phyloP scores from a whole-genome alignment of 352 stramenopile genomes.

The Pilasporangium apinafurcum region DNA sequence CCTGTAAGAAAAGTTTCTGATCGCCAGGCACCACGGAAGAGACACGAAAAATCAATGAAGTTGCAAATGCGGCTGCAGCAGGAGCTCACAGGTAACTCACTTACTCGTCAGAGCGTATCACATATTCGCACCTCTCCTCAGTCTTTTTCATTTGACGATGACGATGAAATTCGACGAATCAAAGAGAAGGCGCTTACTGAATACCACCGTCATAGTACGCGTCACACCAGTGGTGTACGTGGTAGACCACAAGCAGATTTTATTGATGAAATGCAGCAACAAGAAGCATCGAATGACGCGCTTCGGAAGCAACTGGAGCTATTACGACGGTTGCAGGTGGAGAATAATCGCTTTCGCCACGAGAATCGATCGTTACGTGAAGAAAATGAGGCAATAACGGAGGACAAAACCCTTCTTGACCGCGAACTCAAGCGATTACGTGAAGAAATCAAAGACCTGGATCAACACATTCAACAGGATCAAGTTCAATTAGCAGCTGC shows the following conservation, averaged over 20 bases:
- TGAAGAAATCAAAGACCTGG: conserved; percentile 29
- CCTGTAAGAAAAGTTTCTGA: background rate
- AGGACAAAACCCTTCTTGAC: conserved; percentile 29
- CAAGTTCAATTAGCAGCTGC: conserved; percentile 20
- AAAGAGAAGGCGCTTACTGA: conserved; percentile 29
- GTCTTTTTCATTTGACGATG: conserved; percentile 1
- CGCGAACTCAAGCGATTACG: conserved; percentile 41
- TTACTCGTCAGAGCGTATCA: background rate
- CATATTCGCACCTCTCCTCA: background rate
- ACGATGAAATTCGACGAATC: conserved; percentile 23
- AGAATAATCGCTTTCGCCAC: conserved; percentile 67
- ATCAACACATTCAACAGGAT: conserved; percentile 22
- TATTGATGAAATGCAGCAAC: conserved; percentile 30
- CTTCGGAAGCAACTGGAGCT: conserved; percentile 64
- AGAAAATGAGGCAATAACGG: conserved; percentile 34
- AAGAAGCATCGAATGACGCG: conserved; percentile 59
- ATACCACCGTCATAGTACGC: conserved; percentile 17
- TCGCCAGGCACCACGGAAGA: background rate
- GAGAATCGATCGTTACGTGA: conserved; percentile 38
- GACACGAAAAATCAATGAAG: background rate
- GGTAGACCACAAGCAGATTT: conserved; percentile 1
- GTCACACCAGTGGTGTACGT: conserved; percentile 1
- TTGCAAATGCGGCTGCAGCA: background rate
- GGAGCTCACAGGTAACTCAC: conserved; percentile 4
- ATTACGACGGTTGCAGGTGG: conserved; percentile 53